A percentile compares a stretch with the other conserved stretches of the same genome.
These are phyloP conservation scores for Arthrocladium fulminans DNA, from an alignment of 2,329 filamentous ascomycete species.

Conservation along the genomic window DNA sequence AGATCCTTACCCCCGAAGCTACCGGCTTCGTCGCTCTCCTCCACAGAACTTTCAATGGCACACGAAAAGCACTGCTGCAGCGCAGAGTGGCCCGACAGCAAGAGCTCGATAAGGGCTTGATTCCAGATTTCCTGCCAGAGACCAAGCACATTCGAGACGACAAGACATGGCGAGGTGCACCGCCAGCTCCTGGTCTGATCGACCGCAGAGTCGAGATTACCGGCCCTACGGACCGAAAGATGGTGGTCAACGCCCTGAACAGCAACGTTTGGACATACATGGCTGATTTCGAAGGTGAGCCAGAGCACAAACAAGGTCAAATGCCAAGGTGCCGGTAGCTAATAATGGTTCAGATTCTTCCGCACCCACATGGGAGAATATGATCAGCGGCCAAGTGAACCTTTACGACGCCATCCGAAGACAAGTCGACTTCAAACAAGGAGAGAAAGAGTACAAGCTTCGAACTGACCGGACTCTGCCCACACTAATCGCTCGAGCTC, in stretches of 20 bases:
- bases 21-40: slow-evolving; percentile 87
- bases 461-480: slow-evolving; percentile 79
- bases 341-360: slow-evolving; percentile 60
- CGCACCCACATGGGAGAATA: slow-evolving; percentile 97
- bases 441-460: slow-evolving; percentile 93
- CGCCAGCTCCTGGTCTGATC: slow-evolving; percentile 81
- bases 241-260: slow-evolving; percentile 97
- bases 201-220: slow-evolving; percentile 96
- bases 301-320: background rate
- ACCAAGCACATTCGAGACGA: slow-evolving; percentile 93
- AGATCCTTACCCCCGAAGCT: slow-evolving; percentile 86
- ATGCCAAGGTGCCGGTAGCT: background rate
- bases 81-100: slow-evolving; percentile 78
- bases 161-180: slow-evolving; percentile 83
- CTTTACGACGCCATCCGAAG: slow-evolving; percentile 90
- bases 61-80: slow-evolving; percentile 80
- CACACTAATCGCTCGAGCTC: slow-evolving; percentile 85
- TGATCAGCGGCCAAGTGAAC: slow-evolving; percentile 97
- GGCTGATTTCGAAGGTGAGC: slow-evolving; percentile 92
- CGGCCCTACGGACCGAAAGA: slow-evolving; percentile 93
- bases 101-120: slow-evolving; percentile 79
- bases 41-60: slow-evolving; percentile 87
- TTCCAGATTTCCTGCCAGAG: slow-evolving; percentile 92
- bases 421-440: slow-evolving; percentile 93
- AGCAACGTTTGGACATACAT: slow-evolving; percentile 97